Evolutionary conservation across 2,329 filamentous ascomycete species (phyloP), one percentile per base, ranked within the genome.

Genomic region (Fusarium miscanthi): DNA sequence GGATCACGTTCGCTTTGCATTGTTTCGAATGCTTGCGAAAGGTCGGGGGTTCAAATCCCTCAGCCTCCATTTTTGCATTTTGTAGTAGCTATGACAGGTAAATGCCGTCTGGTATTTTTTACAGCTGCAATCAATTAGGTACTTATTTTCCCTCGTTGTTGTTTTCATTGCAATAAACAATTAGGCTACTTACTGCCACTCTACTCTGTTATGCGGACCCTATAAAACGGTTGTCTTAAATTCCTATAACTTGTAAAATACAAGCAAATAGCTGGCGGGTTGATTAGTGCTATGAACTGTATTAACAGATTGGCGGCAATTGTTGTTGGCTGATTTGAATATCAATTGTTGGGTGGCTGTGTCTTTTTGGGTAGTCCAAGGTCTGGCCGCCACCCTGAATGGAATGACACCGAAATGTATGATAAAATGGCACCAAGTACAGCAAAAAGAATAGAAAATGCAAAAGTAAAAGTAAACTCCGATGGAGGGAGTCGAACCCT

Each of bases 401-500:
- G 3, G 10, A 31, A 23, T 14, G 5, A 9, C 5, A n/a, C 21
- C 5, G 2, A 49, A 10, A 33, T 49, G 8, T 8, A 13, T 49
- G 2, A 17, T 7, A 13, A 4, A n/a, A 13, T 10, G 6, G 3
- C 19, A 7, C 10, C 8, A 23, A 30, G 10, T 41, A 11, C 17
- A 11, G 30, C 13, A 31, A 8, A 37, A 30, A 30, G 8, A 17
- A 12, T 11, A n/a, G 11, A 33, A 62, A 40, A 4, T 9, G 3
- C 56, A 63, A 57, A 66, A 66, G 11, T 8, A 63, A 57, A 66
- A 66, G 11, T 8, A 8, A 14, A 51, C 63, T 66, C 63, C 63
- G 63, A 46, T 66, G 61, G 42, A 57, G 63, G 63, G 63, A 66
- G 54, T 66, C 61, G 63, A 66, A 66, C 63, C 63, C 63, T 56